Conservation (phyloP, 2,329 filamentous ascomycete species). For the Tolypocladium ophioglossoides region DNA sequence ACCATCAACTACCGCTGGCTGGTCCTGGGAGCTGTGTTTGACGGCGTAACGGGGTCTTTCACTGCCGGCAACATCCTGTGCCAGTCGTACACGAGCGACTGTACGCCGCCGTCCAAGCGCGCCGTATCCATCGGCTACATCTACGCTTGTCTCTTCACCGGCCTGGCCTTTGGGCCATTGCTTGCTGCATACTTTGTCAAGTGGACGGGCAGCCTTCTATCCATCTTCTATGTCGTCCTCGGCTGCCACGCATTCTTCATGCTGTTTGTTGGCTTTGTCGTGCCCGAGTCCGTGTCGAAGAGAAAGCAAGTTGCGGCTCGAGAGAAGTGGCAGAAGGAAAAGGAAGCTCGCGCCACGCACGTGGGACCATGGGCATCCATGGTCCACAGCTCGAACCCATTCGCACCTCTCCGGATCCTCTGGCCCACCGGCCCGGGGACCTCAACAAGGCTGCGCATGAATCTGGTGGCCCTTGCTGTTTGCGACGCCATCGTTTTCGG, state of each 20-base stretch:
- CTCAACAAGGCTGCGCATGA: slow-evolving; percentile 54
- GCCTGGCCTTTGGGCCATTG: slow-evolving; percentile 80
- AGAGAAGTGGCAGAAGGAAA: slow-evolving; percentile 49
- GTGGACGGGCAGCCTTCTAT: slow-evolving; percentile 61
- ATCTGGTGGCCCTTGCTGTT: slow-evolving; percentile 69
- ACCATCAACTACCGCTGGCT: slow-evolving; percentile 67
- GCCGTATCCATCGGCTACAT: slow-evolving; percentile 83
- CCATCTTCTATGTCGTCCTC: slow-evolving; percentile 77
- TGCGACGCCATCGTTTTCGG: slow-evolving; percentile 78
- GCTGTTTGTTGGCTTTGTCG: slow-evolving; percentile 54
- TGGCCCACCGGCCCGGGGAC: slow-evolving; percentile 58
- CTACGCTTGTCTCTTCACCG: slow-evolving; percentile 78
- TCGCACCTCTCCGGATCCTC: slow-evolving; percentile 69
- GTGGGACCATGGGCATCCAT: slow-evolving; percentile 17
- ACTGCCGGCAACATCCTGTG: slow-evolving; percentile 67
- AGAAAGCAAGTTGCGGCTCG: slow-evolving; percentile 60
- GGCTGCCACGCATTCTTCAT: slow-evolving; percentile 66
- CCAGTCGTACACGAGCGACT: slow-evolving; percentile 84
- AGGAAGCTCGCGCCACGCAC: slow-evolving; percentile 22
- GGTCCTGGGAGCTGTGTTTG: slow-evolving; percentile 63
- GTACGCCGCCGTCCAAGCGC: slow-evolving; percentile 67
- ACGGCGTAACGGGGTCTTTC: slow-evolving; percentile 83
- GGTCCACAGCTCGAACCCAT: slow-evolving; percentile 48
- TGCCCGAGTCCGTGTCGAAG: slow-evolving; percentile 78
- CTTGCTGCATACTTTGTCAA: slow-evolving; percentile 72